Base-by-base conservation (phyloP, 2,329 filamentous ascomycete species). In the Orbilia javanica region DNA sequence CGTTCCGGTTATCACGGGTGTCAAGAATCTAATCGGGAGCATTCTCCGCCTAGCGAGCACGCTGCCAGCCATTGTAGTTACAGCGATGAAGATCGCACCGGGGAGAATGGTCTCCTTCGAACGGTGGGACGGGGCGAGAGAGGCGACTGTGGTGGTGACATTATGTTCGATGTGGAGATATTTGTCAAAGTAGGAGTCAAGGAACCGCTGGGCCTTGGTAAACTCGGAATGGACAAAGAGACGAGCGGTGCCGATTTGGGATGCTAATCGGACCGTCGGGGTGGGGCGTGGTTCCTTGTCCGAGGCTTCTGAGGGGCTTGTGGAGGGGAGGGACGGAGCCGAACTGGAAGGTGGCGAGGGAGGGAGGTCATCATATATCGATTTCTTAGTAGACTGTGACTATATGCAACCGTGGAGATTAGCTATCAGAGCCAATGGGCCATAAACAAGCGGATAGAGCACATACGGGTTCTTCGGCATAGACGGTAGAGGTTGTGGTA, bases 41-140 rank as follows among this genome's bases (percentile, higher is more conserved):
- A 92, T 94, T 82, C 95, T 90, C 87, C 97, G 96, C 80, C 95
- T 90, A 69, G 93, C 90, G 69, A 97, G 87, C 84, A 99, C 98
- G 84, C 90, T 94, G 81, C 95, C 96, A 39, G 96, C 93, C 94
- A 99, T 97, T 82, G 93, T 91, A 48, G 94, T 91, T 57, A 99
- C 94, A 31, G 97, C 89, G 55, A 98, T 94, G 86, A 98, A 98
- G 81, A 98, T 90, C 76, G 90, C 88, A 27, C 95, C 95, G 36
- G 96, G 96, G 85, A 98, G 90, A 71, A 99, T 88, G 83, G 90
- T 90, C 87, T 99, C 96, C 84, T 92, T 93, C 78, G 90, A 93
- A 85, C 95, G 92, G 82, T 91, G 91, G 42, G 94, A 87, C 31
- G 96, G 96, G 20, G 94, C 96, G 44, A 99, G 89, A 22, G 92